Conservation (phyloP, 1,284 basidiomycete genomes). For the Tylopilus orsonianus region DNA sequence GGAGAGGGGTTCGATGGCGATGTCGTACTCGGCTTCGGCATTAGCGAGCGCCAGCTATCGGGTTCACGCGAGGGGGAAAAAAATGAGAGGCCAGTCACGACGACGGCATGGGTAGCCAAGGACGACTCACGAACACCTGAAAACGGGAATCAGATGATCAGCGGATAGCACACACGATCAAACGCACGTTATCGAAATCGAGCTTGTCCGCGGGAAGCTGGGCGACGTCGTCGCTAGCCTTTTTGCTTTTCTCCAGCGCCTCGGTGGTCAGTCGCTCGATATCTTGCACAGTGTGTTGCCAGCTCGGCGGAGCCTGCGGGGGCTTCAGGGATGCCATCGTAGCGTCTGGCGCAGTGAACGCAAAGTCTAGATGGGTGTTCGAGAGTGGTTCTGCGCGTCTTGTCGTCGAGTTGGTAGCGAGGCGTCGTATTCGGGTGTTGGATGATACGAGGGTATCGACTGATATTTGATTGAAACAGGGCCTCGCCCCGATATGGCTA, state of each 20-base stretch:
- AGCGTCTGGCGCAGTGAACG: slow-evolving; percentile 13
- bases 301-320: slow-evolving; percentile 64
- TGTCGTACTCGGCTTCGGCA: slow-evolving; percentile 55
- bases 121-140: slow-evolving; percentile 66
- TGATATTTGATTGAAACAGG: background rate
- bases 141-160: background rate
- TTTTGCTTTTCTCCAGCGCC: slow-evolving; percentile 56
- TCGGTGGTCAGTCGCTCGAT: slow-evolving; percentile 58
- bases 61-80: background rate
- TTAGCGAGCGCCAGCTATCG: slow-evolving; percentile 51
- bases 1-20: slow-evolving; percentile 54
- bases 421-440: slow-evolving; percentile 2
- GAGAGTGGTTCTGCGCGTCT: slow-evolving; percentile 8
- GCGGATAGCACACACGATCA: background rate
- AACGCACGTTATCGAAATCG: slow-evolving; percentile 60
- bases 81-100: slow-evolving; percentile 20
- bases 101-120: background rate
- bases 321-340: slow-evolving; percentile 36
- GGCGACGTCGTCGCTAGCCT: slow-evolving; percentile 60
- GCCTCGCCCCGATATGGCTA: slow-evolving; percentile 28
- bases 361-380: slow-evolving; percentile 6
- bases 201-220: slow-evolving; percentile 57
- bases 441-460: no score
- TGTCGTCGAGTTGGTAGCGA: slow-evolving; percentile 15
- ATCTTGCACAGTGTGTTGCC: slow-evolving; percentile 65